Conservation (phyloP, 805 yeast species). For the Sporopachydermia lactativora region DNA sequence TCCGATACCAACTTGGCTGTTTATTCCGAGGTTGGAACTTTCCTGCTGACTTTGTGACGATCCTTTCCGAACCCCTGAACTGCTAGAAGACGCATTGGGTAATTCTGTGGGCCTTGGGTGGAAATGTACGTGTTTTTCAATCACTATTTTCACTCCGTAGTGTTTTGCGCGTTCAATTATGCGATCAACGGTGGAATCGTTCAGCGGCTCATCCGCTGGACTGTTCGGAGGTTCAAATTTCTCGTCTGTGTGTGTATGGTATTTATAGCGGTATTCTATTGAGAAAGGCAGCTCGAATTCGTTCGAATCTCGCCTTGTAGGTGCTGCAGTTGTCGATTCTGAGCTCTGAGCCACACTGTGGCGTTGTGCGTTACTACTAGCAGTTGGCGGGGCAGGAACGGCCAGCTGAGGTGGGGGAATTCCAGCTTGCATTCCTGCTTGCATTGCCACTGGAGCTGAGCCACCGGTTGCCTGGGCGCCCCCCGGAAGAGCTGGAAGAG, state of each 20-base stretch:
- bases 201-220: not conserved
- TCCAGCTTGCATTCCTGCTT: not conserved
- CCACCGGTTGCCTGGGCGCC: not conserved
- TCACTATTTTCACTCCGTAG: not conserved
- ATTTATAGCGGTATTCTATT: not conserved
- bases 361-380: not conserved
- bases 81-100: not conserved
- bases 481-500: not conserved
- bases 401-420: not conserved
- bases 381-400: not conserved
- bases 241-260: not conserved
- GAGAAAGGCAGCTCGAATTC: not conserved
- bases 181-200: not conserved
- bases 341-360: not conserved
- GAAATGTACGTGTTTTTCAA: not conserved
- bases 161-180: not conserved
- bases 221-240: not conserved
- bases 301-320: not conserved
- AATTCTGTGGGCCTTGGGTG: not conserved
- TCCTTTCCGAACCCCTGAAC: not conserved
- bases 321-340: not conserved
- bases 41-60: not conserved
- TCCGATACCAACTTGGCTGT: not conserved
- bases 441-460: not conserved
- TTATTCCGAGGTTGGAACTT: not conserved